Base-by-base conservation (phyloP, 495 filamentous ascomycete genomes). In the Beverwykella pulmonaria region DNA sequence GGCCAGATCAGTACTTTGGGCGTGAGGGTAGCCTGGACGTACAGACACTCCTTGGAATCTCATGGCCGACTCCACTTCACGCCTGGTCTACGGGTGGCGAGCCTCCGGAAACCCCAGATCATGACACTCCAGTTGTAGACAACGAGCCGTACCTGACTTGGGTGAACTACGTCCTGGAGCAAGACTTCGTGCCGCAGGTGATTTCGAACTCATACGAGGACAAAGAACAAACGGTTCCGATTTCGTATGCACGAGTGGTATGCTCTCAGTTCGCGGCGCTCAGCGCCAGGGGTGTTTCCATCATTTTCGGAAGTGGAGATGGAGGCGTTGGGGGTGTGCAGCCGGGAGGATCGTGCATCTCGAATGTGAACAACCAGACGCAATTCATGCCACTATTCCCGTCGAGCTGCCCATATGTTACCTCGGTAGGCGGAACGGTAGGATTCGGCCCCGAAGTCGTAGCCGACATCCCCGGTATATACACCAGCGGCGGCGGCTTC, bases 21-120 rank as follows among this genome's bases (percentile, higher is more conserved):
- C 30, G 74, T 4, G 80, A 82, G 58, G 80, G 73, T 6, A 75
- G 76, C 50, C 74, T 82, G 5, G 80, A 82, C 64, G 76, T 71
- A n/a, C 68, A 82, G 63, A 72, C 73, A 1, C 73, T 80, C 25
- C 55, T 75, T 20, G 71, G 73, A 9, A 70, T 79, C 62, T 46
- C 27, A 32, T 77, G 59, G 22, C 76, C 76, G 0, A 73, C 67
- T 2, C 72, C 63, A 2, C 17, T 75, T 15, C 65, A 47, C 5
- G 59, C 75, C 0, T 79, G 68, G 59, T 57, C 46, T 20, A 76
- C 75, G 20, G 74, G 71, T 17, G 76, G 76, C 17, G 34, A 29
- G 12, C 71, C 73, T 9, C 71, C 75, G 0, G 71, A 74, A 69
- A 61, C 61, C 19, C 68, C 72, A 2, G 72, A 75, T 50, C 22